Evolutionary conservation across 75 land plant species (phyloP), one percentile per base, ranked within the genome.

Genomic region (Picea sitchensis): DNA sequence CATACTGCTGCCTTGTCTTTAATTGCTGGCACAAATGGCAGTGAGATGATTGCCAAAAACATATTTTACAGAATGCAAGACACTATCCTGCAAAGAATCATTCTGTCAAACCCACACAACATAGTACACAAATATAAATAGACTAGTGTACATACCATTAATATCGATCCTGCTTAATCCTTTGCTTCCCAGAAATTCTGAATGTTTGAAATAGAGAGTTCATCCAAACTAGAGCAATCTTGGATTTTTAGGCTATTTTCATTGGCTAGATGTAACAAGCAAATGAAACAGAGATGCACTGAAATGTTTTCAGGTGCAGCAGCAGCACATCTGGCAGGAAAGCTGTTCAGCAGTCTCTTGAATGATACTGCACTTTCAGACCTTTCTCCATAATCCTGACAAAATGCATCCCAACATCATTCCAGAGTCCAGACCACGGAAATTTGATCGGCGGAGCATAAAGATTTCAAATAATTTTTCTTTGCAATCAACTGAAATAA

Each of bases 211-310:
- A 75, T 75, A 58, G 47, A 4, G 18, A 97, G 87, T 51, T 97
- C 96, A 74, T 95, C 96, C 87, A 95, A 74, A 65, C 73, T 77
- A 36, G 91, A 41, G 38, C 81, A 84, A 56, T 88, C 92, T 21
- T 79, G 79, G 23, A 97, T 83, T 57, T 76, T 76, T 75, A 97
- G 77, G 32, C 88, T 81, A 76, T 95, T 94, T 83, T 97, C 98
- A 82, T 97, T 97, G 36, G 99, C 99, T 58, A 97, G 83, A 88
- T 97, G 99, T 57, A 97, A 67, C n/a, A 97, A 89, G 79, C 99
- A 97, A 63, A 97, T 95, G 82, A 97, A 97, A 80, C 95, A 91
- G 59, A 97, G 73, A 75, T 93, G 99, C 4, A 93, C 92, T 0
- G 99, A 97, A 13, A 95, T 89, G 60, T 95, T 94, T 31, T 85